A percentile compares a stretch with the other conserved stretches of the same genome.
Evolutionary conservation across 441 rosid species (phyloP).

Genomic region (Erodium texanum): DNA sequence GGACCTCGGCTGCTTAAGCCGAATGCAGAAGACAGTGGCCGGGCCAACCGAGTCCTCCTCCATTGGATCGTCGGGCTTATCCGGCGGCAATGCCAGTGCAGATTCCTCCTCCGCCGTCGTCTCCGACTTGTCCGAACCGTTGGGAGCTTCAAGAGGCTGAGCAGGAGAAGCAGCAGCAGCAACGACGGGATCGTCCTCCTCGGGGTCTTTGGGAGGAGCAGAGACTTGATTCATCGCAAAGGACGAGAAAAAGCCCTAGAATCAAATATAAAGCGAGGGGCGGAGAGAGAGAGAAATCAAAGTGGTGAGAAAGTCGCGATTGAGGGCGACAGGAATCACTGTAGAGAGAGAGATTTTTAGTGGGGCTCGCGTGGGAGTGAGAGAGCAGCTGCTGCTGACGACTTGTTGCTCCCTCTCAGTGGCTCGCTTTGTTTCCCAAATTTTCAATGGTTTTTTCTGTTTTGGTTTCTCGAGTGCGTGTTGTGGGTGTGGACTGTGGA

Average conservation of each 20-base stretch:
- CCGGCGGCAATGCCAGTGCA: constrained; percentile 22
- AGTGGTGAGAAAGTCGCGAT: constrained; percentile 68
- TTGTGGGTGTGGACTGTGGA: too few species aligned
- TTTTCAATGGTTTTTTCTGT: too few species aligned
- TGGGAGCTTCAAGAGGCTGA: not conserved
- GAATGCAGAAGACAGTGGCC: constrained; percentile 74
- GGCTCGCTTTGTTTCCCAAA: too few species aligned
- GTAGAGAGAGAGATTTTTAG: constrained; percentile 32
- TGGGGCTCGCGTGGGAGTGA: constrained; percentile 51
- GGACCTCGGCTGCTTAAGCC: constrained; percentile 79
- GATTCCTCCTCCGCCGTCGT: constrained; percentile 21
- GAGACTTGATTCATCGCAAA: constrained; percentile 35
- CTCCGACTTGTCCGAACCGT: constrained; percentile 15
- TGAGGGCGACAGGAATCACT: constrained; percentile 92
- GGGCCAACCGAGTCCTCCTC: constrained; percentile 74
- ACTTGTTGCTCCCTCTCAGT: too few species aligned
- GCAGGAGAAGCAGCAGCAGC: constrained; percentile 16
- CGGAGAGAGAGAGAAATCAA: constrained; percentile 10
- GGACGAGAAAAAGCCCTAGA: constrained; percentile 38
- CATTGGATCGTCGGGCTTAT: constrained; percentile 54
- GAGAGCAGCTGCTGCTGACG: too few species aligned
- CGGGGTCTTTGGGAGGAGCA: constrained; percentile 21
- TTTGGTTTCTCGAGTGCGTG: too few species aligned
- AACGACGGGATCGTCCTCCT: constrained; percentile 28
- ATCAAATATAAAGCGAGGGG: constrained; percentile 19